phyloP scores from a whole-genome alignment of 805 yeast species.

The Blastobotrys muscicola region DNA sequence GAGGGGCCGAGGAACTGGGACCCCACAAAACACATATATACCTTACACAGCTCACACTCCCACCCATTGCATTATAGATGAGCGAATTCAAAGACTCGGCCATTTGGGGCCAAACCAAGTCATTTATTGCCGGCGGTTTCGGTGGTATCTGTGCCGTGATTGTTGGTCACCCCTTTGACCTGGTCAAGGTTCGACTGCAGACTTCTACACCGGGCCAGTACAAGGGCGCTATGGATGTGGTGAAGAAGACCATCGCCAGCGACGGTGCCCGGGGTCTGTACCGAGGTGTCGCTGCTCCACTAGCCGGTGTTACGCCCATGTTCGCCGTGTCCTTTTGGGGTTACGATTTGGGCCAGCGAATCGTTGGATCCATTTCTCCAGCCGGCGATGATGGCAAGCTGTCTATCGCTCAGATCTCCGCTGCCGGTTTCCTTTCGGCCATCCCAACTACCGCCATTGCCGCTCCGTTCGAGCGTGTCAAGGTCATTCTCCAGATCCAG shows the following conservation, averaged over 20 bases:
- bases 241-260: conserved; percentile 54
- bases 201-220: conserved; percentile 55
- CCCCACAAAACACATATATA: no score
- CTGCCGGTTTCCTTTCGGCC: conserved; percentile 93
- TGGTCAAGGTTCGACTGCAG: conserved; percentile 85
- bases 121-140: conserved; percentile 87
- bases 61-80: conserved; percentile 2
- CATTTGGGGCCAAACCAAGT: conserved; percentile 66
- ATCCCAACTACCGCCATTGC: conserved; percentile 91
- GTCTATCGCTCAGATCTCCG: conserved; percentile 60
- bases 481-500: conserved; percentile 84
- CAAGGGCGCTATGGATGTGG: conserved; percentile 54
- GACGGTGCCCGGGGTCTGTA: conserved; percentile 79
- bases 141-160: conserved; percentile 95
- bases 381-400: conserved; percentile 29
- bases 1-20: conserved; percentile 1
- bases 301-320: conserved; percentile 96
- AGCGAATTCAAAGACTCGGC: conserved; percentile 15
- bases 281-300: conserved; percentile 89
- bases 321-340: conserved; percentile 99
- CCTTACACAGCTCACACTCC: no score
- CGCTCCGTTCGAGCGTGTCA: conserved; percentile 96
- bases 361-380: conserved; percentile 38
- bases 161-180: conserved; percentile 95
- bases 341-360: conserved; percentile 80